A percentile compares a stretch with the other conserved stretches of the same genome.
Evolutionary conservation across 2,329 filamentous ascomycete species (phyloP).

Genomic region (Fusarium citri): DNA sequence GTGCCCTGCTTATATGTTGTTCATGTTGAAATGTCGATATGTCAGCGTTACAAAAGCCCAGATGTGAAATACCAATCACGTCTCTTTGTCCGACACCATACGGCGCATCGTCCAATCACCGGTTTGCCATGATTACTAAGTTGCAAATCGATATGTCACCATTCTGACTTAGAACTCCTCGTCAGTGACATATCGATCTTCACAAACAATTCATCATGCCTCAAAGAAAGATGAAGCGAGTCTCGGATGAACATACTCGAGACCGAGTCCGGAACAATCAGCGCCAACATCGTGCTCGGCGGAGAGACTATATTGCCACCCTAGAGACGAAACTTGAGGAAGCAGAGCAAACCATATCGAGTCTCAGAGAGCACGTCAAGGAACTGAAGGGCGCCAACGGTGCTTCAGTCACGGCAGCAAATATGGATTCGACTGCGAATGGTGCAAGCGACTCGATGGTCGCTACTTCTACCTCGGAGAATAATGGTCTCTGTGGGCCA

Average conservation of each 20-base stretch:
- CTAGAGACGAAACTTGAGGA: neutral
- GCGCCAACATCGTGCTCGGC: constrained; percentile 1
- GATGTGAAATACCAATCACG: neutral
- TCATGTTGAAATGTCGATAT: neutral
- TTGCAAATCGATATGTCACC: neutral
- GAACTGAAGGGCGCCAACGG: neutral
- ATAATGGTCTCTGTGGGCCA: no score
- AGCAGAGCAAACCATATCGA: neutral
- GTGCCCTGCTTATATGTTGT: neutral
- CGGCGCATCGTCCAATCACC: neutral
- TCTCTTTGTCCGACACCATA: neutral
- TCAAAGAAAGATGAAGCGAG: neutral
- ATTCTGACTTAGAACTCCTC: neutral
- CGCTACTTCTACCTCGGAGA: rapidly evolving
- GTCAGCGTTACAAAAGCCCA: neutral
- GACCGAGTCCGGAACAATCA: neutral
- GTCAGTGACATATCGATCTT: neutral
- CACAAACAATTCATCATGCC: neutral
- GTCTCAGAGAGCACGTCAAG: neutral
- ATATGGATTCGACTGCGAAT: no score
- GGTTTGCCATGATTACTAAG: neutral
- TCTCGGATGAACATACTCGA: neutral
- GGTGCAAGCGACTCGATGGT: no score
- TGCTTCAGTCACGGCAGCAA: no score
- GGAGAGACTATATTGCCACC: neutral